Conservation (phyloP, 768 basidiomycete genomes). For the Russula dissimulans region DNA sequence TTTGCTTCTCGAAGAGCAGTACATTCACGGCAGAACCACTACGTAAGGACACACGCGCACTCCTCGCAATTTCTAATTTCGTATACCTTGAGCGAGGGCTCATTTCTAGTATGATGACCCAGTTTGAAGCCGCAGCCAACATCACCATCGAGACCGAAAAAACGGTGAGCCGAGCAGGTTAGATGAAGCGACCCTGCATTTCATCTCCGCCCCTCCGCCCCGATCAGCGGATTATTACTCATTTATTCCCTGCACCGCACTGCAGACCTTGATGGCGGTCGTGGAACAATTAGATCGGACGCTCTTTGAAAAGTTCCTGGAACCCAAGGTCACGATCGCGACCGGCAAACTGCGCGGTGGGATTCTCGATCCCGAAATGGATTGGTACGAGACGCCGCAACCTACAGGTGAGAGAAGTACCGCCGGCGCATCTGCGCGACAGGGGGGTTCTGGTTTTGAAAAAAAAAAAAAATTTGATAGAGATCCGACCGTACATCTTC, state of each 20-base stretch:
- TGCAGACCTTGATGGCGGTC: constrained; percentile 62
- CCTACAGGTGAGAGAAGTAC: constrained; percentile 55
- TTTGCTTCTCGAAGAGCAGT: background rate
- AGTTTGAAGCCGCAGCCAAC: constrained; percentile 71
- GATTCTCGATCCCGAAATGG: constrained; percentile 70
- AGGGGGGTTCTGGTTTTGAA: background rate
- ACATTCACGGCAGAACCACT: background rate
- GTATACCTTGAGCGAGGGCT: constrained; percentile 58
- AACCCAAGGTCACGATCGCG: constrained; percentile 66
- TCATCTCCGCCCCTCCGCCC: background rate
- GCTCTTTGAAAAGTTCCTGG: constrained; percentile 81
- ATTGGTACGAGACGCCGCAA: constrained; percentile 92
- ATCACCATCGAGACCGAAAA: constrained; percentile 64
- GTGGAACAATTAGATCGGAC: constrained; percentile 80
- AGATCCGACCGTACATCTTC: constrained; percentile 93
- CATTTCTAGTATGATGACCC: constrained; percentile 71
- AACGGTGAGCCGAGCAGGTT: constrained; percentile 34
- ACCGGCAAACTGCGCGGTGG: constrained; percentile 65
- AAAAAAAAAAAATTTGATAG: constrained; percentile 31
- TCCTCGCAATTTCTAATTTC: constrained; percentile 87
- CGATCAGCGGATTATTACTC: background rate
- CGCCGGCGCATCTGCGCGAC: too few relatives aligned
- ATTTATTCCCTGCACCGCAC: background rate
- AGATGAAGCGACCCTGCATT: background rate
- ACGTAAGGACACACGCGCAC: constrained; percentile 68